These are phyloP conservation scores for Fusarium sp. DNA, from an alignment of 2,329 filamentous ascomycete genomes.

Conservation along the genomic window DNA sequence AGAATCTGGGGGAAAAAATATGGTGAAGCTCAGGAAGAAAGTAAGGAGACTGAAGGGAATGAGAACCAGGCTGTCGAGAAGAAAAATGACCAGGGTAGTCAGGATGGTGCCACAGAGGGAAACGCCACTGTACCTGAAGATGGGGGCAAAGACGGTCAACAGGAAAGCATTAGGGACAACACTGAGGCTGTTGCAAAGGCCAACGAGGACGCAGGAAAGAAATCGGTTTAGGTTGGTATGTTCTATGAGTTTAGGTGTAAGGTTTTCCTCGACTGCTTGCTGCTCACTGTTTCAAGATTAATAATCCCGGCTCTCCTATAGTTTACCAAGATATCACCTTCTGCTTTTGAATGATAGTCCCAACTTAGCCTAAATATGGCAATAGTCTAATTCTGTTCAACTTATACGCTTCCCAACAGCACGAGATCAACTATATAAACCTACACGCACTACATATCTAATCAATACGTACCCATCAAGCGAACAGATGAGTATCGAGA, in stretches of 20 bases:
- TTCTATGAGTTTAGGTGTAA: too few relatives aligned
- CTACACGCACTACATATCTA: background rate
- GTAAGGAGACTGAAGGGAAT: background rate
- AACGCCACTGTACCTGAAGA: background rate
- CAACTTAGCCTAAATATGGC: background rate
- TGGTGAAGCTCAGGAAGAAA: background rate
- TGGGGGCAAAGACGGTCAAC: background rate
- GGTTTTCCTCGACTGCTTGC: background rate
- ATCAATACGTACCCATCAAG: background rate
- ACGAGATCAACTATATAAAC: background rate
- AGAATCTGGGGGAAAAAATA: constrained; percentile 44
- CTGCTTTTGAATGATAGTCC: background rate
- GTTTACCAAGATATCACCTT: background rate
- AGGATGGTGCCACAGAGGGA: background rate
- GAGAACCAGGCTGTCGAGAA: background rate
- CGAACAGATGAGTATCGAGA: background rate
- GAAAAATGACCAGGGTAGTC: background rate
- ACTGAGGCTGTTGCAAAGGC: background rate
- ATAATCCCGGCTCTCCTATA: background rate
- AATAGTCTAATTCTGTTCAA: background rate
- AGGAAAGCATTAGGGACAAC: background rate
- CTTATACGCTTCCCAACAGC: background rate
- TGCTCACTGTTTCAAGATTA: background rate
- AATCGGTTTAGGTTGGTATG: background rate
- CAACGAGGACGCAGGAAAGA: background rate